Conservation (phyloP, 176 grass and related monocot genomes). For the Alopecurus myosuroides region DNA sequence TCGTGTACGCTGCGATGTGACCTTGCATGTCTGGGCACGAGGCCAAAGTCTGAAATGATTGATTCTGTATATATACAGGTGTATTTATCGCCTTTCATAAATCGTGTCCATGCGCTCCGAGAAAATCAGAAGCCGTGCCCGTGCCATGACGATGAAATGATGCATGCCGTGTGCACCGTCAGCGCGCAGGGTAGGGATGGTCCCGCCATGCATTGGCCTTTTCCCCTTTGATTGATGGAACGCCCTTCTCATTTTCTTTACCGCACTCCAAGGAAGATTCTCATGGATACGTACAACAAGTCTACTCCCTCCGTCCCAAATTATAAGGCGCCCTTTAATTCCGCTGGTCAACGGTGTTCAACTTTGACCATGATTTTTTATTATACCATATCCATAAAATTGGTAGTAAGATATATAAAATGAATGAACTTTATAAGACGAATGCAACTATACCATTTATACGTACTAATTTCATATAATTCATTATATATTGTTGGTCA, state of each 20-base stretch:
- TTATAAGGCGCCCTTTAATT: no score
- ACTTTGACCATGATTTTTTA: no score
- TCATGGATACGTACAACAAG: not conserved
- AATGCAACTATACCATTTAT: no score
- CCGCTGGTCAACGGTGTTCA: no score
- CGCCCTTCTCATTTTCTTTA: conserved; percentile 11
- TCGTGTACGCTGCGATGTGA: conserved; percentile 16
- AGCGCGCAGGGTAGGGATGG: conserved; percentile 8
- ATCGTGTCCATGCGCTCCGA: conserved; percentile 4
- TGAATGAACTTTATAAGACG: no score
- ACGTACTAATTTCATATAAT: no score
- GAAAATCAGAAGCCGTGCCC: not conserved
- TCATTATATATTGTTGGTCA: no score
- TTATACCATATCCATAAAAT: no score
- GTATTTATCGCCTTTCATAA: not conserved
- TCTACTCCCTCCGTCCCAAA: no score
- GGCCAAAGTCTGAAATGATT: not conserved
- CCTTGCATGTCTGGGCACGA: conserved; percentile 17
- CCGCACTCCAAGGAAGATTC: conserved; percentile 33
- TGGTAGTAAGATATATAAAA: no score
- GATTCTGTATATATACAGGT: not conserved
- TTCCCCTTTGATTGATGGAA: conserved; percentile 20
- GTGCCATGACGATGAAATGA: conserved; percentile 20
- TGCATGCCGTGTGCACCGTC: conserved; percentile 7
- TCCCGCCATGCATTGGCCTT: conserved; percentile 19